phyloP scores from a whole-genome alignment of 2,329 filamentous ascomycete species.

The Achaetomium macrosporum region DNA sequence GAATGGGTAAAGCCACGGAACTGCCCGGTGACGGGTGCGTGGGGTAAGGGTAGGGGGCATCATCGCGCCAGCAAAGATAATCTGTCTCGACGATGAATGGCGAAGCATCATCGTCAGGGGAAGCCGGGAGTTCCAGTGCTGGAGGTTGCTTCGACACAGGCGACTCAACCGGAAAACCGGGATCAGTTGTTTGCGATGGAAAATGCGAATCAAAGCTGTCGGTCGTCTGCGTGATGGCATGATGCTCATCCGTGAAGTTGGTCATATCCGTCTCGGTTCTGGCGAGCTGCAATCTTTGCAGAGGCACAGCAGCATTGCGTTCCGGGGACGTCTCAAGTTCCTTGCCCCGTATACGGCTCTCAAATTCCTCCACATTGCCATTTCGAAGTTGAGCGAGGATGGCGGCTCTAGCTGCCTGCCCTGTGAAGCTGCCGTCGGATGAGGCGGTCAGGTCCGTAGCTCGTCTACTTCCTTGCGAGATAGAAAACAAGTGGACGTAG shows the following conservation, averaged over 20 bases:
- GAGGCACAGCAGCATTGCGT: not conserved
- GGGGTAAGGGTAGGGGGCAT: conserved; percentile 50
- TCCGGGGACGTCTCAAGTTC: conserved; percentile 29
- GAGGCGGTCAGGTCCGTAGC: conserved; percentile 35
- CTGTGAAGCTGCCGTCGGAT: conserved; percentile 28
- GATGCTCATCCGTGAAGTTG: conserved; percentile 26
- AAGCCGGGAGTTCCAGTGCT: conserved; percentile 4
- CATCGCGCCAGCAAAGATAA: conserved; percentile 53
- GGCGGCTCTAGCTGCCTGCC: conserved; percentile 12
- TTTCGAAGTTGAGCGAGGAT: conserved; percentile 23
- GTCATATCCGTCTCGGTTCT: conserved; percentile 24
- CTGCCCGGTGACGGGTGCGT: conserved; percentile 22
- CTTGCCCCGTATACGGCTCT: conserved; percentile 41
- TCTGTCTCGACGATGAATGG: conserved; percentile 48
- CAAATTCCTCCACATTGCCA: conserved; percentile 36
- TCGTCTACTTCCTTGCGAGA: conserved; percentile 45
- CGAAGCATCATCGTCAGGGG: conserved; percentile 14
- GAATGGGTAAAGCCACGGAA: conserved; percentile 30
- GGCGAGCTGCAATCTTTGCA: conserved; percentile 16
- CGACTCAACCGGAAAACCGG: conserved; percentile 19
- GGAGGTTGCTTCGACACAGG: conserved; percentile 6
- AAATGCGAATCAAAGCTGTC: conserved; percentile 28
- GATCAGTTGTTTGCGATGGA: conserved; percentile 26
- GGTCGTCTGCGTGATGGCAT: conserved; percentile 41
- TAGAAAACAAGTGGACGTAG: conserved; percentile 53